Evolutionary conservation across 2,329 filamentous ascomycete species (phyloP), one percentile per base, ranked within the genome.

Genomic region (Botrytis paeoniae): DNA sequence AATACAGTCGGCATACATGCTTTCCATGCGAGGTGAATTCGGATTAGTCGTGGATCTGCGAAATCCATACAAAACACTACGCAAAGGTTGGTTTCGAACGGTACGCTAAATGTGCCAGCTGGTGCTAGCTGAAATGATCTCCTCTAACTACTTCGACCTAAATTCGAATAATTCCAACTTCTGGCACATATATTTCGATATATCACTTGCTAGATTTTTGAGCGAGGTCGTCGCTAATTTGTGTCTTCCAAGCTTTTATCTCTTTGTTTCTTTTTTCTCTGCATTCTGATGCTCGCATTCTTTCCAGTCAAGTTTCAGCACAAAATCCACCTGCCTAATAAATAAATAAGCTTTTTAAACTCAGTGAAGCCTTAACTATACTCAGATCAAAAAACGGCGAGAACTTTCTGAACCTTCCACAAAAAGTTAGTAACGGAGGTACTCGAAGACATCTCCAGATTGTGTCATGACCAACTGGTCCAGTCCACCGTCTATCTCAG

Each of bases 341-440:
- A n/a, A n/a, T n/a, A n/a, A n/a, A n/a, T n/a, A n/a, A n/a, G n/a
- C n/a, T n/a, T n/a, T n/a, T n/a, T n/a, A n/a, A n/a, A n/a, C n/a
- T n/a, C n/a, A n/a, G 9, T 4, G 8, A 2, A 48, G 2, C 45
- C 3, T 48, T 4, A 0, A 25, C 2, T 5, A 54, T 6, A 29
- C 51, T 54, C 4, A n/a, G 5, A 29, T 10, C 3, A 10, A 10
- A 59, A 8, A 59, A 16, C 3, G 8, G 16, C 14, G 3, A 20
- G 54, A 32, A 10, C 4, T 32, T n/a, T 20, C 16, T 20, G 3
- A 32, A 20, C 29, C 7, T 59, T 9, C n/a, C 10, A 6, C 20
- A 10, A 12, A 35, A 20, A 35, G 20, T 60, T 25, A 10, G 8
- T 3, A 32, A 14, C 29, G 22, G 18, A 37, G 29, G 10, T 37